Conservation (phyloP, 345 rosid species). For the Pseudoturritis turrita region DNA sequence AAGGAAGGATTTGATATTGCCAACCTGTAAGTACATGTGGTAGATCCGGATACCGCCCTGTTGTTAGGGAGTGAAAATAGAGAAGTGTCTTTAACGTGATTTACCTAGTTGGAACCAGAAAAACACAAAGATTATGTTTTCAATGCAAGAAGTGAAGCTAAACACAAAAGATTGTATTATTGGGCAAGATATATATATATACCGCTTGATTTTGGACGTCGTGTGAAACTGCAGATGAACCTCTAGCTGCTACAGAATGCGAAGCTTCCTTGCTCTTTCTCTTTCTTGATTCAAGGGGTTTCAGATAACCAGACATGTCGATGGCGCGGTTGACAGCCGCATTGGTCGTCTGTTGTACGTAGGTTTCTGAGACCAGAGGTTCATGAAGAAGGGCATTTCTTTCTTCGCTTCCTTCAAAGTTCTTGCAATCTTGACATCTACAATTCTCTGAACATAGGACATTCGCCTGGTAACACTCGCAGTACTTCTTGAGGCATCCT, state of each 20-base stretch:
- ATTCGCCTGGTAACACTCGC: conserved; percentile 87
- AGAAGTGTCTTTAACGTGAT: conserved; percentile 24
- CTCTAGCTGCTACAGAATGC: conserved; percentile 26
- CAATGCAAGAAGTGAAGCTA: background rate
- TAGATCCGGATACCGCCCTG: conserved; percentile 32
- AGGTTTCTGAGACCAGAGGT: conserved; percentile 38
- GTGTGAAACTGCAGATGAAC: conserved; percentile 17
- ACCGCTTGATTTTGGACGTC: conserved; percentile 40
- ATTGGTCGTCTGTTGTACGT: conserved; percentile 61
- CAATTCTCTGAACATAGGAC: conserved; percentile 85
- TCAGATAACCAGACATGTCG: conserved; percentile 56
- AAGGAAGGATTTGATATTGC: conserved; percentile 1
- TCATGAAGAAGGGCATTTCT: conserved; percentile 48
- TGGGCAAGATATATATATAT: background rate
- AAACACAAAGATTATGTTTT: background rate
- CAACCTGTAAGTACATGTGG: conserved; percentile 50
- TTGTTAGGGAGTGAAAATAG: conserved; percentile 35
- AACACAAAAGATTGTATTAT: background rate
- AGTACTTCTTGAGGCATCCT: conserved; percentile 88
- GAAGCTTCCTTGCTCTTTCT: conserved; percentile 46
- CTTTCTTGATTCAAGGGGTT: conserved; percentile 43
- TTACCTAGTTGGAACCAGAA: conserved; percentile 29
- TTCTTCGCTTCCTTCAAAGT: conserved; percentile 73
- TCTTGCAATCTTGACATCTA: conserved; percentile 78
- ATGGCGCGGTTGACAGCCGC: conserved; percentile 62